These are phyloP conservation scores for Trichothecium sympodiale DNA, from an alignment of 2,329 filamentous ascomycete species.

Conservation along the genomic window DNA sequence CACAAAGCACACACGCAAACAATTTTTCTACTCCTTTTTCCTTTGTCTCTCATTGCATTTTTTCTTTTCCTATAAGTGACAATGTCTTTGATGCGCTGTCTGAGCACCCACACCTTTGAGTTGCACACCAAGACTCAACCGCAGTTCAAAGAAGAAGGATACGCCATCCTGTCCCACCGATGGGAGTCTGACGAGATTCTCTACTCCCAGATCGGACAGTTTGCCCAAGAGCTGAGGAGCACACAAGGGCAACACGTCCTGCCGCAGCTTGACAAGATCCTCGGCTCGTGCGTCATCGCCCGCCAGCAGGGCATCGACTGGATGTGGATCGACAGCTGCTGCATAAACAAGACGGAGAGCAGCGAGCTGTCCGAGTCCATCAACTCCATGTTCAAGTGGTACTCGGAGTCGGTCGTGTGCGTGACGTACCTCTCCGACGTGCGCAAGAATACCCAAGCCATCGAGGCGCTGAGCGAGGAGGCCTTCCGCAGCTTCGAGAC, in stretches of 20 bases:
- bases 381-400: slow-evolving; percentile 16
- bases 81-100: no score
- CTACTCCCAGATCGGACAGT: slow-evolving; percentile 3
- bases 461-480: no score
- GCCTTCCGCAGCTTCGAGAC: background rate
- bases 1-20: no score
- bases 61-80: no score
- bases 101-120: background rate
- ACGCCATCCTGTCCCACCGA: slow-evolving; percentile 14
- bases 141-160: background rate
- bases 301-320: slow-evolving; percentile 7
- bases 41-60: no score
- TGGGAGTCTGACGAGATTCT: slow-evolving; percentile 10
- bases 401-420: slow-evolving; percentile 10
- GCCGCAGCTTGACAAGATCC: slow-evolving; percentile 7
- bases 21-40: no score
- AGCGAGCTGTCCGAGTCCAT: slow-evolving; percentile 14
- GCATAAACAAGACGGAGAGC: slow-evolving; percentile 13
- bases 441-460: no score
- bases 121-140: background rate
- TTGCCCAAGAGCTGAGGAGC: slow-evolving; percentile 10
- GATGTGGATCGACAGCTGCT: slow-evolving; percentile 15
- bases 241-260: slow-evolving; percentile 6
- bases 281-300: slow-evolving; percentile 7
- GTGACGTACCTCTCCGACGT: slow-evolving; percentile 10